Conservation (phyloP, 2,329 filamentous ascomycete genomes). For the Pleoardoris graminearum region DNA sequence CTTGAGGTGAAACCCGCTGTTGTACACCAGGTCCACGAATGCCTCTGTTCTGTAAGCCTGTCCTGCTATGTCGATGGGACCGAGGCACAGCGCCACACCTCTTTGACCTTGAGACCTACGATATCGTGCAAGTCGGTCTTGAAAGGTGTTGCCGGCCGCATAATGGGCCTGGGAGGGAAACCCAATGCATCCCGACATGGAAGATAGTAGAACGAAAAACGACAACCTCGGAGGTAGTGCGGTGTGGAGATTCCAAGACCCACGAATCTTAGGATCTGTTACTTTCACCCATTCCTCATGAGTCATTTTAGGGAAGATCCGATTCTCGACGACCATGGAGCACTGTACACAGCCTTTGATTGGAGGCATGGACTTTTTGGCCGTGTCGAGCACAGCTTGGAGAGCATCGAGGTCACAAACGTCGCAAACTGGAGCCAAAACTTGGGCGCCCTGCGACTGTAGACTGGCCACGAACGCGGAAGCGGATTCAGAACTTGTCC, state of each 20-base stretch:
- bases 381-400: background rate
- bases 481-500: background rate
- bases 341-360: background rate
- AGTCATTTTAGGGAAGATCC: constrained; percentile 25
- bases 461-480: background rate
- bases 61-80: too few species aligned
- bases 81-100: constrained; percentile 23
- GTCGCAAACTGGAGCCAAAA: background rate
- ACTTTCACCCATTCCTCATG: constrained; percentile 16
- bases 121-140: constrained; percentile 28
- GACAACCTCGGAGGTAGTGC: constrained; percentile 19
- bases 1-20: constrained; percentile 1
- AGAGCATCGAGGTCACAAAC: background rate
- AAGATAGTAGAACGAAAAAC: constrained; percentile 35
- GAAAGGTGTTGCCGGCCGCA: constrained; percentile 29
- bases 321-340: background rate
- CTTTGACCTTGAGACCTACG: constrained; percentile 14
- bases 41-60: too few species aligned
- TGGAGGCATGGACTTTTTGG: background rate
- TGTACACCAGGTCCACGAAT: constrained; percentile 19
- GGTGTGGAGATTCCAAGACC: constrained; percentile 37
- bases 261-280: constrained; percentile 35
- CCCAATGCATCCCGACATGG: constrained; percentile 27
- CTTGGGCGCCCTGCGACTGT: background rate
- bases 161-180: constrained; percentile 31